Conservation (phyloP, 768 basidiomycete species). For the Trametes cinnabarina region DNA sequence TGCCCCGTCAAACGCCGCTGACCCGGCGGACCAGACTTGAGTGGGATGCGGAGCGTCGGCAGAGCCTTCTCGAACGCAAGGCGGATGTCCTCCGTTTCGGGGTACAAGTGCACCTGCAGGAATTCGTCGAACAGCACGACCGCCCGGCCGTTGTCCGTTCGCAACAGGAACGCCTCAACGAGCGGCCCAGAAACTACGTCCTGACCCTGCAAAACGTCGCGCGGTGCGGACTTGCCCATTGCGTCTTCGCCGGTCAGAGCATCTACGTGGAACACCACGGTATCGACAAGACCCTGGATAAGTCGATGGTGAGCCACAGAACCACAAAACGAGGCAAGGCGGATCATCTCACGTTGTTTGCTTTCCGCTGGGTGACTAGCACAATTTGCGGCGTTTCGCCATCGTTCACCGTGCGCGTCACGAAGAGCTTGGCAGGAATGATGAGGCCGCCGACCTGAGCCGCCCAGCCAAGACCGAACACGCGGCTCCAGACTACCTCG, state of each 20-base stretch:
- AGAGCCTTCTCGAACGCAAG: slow-evolving; percentile 44
- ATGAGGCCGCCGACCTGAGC: slow-evolving; percentile 53
- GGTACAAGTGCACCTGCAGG: slow-evolving; percentile 68
- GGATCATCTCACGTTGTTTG: slow-evolving; percentile 56
- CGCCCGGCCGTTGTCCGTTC: slow-evolving; percentile 41
- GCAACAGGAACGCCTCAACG: slow-evolving; percentile 57
- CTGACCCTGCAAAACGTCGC: slow-evolving; percentile 50
- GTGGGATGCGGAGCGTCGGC: slow-evolving; percentile 52
- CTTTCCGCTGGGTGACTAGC: slow-evolving; percentile 58
- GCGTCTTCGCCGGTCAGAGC: slow-evolving; percentile 74
- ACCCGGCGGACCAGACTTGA: slow-evolving; percentile 44
- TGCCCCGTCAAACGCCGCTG: slow-evolving; percentile 57
- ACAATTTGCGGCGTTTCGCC: slow-evolving; percentile 53
- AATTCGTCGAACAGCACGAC: slow-evolving; percentile 73
- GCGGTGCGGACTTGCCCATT: slow-evolving; percentile 29
- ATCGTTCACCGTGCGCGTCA: slow-evolving; percentile 47
- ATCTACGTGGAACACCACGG: slow-evolving; percentile 74
- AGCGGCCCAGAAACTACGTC: slow-evolving; percentile 60
- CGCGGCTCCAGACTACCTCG: slow-evolving; percentile 72
- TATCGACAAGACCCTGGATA: slow-evolving; percentile 58
- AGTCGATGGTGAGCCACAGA: not conserved
- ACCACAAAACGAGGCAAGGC: not conserved
- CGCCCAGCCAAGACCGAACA: slow-evolving; percentile 73
- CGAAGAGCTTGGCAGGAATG: slow-evolving; percentile 60
- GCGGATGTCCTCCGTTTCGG: slow-evolving; percentile 48